phyloP scores from a whole-genome alignment of 768 basidiomycete species.

The Russula dissimulans region DNA sequence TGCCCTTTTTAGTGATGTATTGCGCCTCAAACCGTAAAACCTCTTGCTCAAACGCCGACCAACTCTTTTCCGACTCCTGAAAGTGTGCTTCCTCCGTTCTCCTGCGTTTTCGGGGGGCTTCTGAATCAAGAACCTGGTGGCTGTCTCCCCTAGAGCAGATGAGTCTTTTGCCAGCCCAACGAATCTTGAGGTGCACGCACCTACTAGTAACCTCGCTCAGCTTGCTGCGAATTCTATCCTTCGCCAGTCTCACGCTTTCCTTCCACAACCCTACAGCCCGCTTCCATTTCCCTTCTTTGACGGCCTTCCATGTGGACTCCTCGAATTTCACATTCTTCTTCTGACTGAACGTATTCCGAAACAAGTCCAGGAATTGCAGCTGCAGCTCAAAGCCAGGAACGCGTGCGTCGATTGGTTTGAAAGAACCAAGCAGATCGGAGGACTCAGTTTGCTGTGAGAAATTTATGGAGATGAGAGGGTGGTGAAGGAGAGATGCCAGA shows the following conservation, averaged over 20 bases:
- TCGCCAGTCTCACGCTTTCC: slow-evolving; percentile 62
- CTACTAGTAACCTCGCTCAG: slow-evolving; percentile 21
- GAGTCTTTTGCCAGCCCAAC: neutral
- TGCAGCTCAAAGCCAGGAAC: slow-evolving; percentile 66
- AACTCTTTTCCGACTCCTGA: slow-evolving; percentile 41
- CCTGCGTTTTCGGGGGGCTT: slow-evolving; percentile 58
- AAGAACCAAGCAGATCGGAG: slow-evolving; percentile 87
- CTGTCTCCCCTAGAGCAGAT: neutral
- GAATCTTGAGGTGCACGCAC: slow-evolving; percentile 17
- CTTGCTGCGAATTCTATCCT: slow-evolving; percentile 45
- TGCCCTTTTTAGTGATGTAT: slow-evolving; percentile 79
- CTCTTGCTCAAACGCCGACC: slow-evolving; percentile 58
- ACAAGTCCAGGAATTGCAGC: slow-evolving; percentile 66
- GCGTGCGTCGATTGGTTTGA: slow-evolving; percentile 89
- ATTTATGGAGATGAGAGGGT: slow-evolving; percentile 80
- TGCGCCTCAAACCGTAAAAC: slow-evolving; percentile 80
- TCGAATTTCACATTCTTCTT: slow-evolving; percentile 85
- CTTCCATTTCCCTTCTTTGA: slow-evolving; percentile 79
- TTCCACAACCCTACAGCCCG: slow-evolving; percentile 76
- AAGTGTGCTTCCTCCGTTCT: slow-evolving; percentile 43
- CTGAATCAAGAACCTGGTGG: slow-evolving; percentile 29
- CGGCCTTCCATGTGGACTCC: slow-evolving; percentile 69
- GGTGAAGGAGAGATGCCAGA: slow-evolving; percentile 67
- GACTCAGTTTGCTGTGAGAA: slow-evolving; percentile 95
- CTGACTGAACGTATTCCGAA: slow-evolving; percentile 80